Percentiles rank a stretch among this genome's conserved stretches.
Conservation (phyloP, 768 basidiomycete species). For the Termitomyces sp. region DNA sequence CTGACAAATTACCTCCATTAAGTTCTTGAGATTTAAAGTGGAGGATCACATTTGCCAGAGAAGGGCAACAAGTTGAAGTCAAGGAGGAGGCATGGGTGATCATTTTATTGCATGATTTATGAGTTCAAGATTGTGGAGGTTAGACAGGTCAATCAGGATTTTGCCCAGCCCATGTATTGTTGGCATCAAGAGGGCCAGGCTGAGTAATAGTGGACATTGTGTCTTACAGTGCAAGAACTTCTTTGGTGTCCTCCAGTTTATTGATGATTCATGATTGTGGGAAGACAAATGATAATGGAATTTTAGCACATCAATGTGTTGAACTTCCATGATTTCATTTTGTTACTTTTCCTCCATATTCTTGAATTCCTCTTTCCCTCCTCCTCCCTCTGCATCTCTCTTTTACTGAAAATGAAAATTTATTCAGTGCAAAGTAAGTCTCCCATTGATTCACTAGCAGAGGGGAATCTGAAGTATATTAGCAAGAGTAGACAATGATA, state of each 20-base stretch:
- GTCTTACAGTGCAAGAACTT: not conserved
- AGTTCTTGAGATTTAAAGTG: not conserved
- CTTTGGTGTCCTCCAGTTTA: not conserved
- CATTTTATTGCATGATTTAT: not conserved
- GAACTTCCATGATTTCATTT: no score
- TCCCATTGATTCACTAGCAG: not conserved
- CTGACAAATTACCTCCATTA: not conserved
- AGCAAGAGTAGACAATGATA: no score
- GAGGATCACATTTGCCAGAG: not conserved
- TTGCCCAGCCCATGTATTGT: no score
- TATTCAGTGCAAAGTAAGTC: not conserved
- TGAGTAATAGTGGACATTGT: not conserved
- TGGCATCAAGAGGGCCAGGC: no score
- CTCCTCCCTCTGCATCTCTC: not conserved
- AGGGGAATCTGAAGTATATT: no score
- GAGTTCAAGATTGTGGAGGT: not conserved
- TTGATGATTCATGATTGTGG: no score
- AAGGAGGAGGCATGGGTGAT: not conserved
- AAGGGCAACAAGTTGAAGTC: not conserved
- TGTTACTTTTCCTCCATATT: not conserved
- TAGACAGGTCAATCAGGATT: no score
- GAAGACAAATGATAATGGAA: no score
- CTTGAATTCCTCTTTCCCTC: not conserved
- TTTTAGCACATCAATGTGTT: no score
- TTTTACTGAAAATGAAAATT: not conserved